A percentile compares a stretch with the other conserved stretches of the same genome.
phyloP scores from a whole-genome alignment of 495 filamentous ascomycete species.

The Penicillium robsamsonii region DNA sequence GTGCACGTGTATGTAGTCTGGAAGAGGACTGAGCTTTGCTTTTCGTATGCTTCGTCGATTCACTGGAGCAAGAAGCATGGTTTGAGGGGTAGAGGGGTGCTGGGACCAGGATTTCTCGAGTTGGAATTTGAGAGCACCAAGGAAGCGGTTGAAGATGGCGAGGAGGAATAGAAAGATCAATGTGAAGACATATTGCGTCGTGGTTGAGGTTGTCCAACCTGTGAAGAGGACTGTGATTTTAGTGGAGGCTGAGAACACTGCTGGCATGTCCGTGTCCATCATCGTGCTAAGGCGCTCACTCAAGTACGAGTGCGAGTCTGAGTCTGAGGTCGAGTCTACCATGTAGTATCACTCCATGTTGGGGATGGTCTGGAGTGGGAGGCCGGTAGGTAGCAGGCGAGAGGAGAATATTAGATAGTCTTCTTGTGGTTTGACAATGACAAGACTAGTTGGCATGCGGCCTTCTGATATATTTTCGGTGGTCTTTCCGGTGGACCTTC shows the following conservation, averaged over 20 bases:
- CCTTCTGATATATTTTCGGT: too few species aligned
- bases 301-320: not conserved
- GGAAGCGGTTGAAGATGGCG: slow-evolving; percentile 23
- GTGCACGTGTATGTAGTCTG: slow-evolving; percentile 5
- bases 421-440: not conserved
- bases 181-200: slow-evolving; percentile 15
- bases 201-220: slow-evolving; percentile 20
- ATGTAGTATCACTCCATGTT: not conserved
- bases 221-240: slow-evolving; percentile 25
- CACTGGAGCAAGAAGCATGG: not conserved
- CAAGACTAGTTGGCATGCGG: too few species aligned
- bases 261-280: slow-evolving; percentile 14
- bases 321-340: not conserved
- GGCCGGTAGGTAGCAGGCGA: not conserved
- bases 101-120: slow-evolving; percentile 9
- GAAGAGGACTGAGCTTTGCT: slow-evolving; percentile 17
- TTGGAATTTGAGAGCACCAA: slow-evolving; percentile 19
- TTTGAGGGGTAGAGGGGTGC: not conserved
- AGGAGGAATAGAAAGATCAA: slow-evolving; percentile 20
- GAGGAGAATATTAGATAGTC: not conserved
- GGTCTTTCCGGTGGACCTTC: too few species aligned
- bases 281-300: not conserved
- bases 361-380: not conserved
- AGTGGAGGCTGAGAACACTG: slow-evolving; percentile 12
- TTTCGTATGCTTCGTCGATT: slow-evolving; percentile 1